A percentile compares a stretch with the other conserved stretches of the same genome.
phyloP scores from a whole-genome alignment of 306 rosid genomes.

The Inga oerstediana region DNA sequence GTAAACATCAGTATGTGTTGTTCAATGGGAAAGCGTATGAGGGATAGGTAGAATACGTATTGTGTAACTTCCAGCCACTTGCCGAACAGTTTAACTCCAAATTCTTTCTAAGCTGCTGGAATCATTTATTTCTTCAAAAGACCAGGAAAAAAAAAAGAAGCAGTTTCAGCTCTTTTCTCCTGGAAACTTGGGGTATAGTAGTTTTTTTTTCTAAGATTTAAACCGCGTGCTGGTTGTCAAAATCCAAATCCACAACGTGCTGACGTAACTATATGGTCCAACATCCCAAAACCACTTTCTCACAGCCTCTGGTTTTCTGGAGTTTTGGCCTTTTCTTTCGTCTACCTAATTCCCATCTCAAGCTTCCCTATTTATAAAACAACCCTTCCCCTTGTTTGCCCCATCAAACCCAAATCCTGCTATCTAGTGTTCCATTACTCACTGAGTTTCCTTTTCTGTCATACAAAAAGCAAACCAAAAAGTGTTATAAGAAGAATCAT shows the following conservation, averaged over 20 bases:
- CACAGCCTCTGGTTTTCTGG: slow-evolving; percentile 4
- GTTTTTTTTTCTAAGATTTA: neutral
- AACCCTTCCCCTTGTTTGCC: neutral
- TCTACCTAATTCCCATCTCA: neutral
- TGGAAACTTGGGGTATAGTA: neutral
- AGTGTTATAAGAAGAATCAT: neutral
- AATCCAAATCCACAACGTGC: neutral
- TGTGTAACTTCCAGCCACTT: neutral
- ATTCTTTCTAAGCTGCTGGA: too few relatives aligned
- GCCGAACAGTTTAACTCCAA: neutral
- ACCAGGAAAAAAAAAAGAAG: too few relatives aligned
- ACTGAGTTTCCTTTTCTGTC: neutral
- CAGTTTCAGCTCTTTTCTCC: neutral
- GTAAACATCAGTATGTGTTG: too few relatives aligned
- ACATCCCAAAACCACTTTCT: neutral
- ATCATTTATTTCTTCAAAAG: too few relatives aligned
- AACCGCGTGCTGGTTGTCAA: neutral
- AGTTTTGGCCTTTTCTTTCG: neutral
- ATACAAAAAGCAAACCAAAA: neutral
- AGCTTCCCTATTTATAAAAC: slow-evolving; percentile 3
- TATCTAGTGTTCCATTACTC: neutral
- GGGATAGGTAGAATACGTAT: neutral
- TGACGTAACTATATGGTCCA: neutral
- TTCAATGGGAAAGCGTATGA: too few relatives aligned
- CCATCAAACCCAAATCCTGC: neutral